A percentile compares a stretch with the other conserved stretches of the same genome.
Conservation (phyloP, 2,329 filamentous ascomycete genomes). For the Chrysosporium keratinophilum region DNA sequence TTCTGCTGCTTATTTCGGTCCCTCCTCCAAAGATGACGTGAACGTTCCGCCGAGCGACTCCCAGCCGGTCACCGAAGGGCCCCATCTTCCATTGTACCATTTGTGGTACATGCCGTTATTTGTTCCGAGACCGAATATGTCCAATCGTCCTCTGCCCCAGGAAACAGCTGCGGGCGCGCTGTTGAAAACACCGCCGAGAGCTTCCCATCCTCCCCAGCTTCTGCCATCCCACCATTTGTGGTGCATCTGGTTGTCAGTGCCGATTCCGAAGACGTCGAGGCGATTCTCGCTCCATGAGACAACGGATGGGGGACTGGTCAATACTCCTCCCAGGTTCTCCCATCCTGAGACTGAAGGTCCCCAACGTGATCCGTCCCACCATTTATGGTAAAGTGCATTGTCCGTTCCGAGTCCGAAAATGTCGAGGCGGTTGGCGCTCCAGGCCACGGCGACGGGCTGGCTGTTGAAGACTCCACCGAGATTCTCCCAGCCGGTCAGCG, state of each 20-base stretch:
- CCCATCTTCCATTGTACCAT: slow-evolving; percentile 15
- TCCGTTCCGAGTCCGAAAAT: slow-evolving; percentile 15
- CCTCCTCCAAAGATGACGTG: slow-evolving; percentile 1
- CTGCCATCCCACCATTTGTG: slow-evolving; percentile 16
- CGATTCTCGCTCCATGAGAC: slow-evolving; percentile 17
- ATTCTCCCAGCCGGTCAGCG: slow-evolving; percentile 12
- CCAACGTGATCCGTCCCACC: slow-evolving; percentile 14
- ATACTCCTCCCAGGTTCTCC: slow-evolving; percentile 18
- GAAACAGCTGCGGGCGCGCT: slow-evolving; percentile 17
- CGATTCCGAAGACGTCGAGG: slow-evolving; percentile 20
- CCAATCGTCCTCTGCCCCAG: slow-evolving; percentile 17
- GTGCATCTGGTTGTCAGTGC: slow-evolving; percentile 18
- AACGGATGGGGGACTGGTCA: slow-evolving; percentile 17
- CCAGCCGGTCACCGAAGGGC: slow-evolving; percentile 9
- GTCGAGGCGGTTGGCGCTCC: slow-evolving; percentile 14
- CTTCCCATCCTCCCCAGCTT: slow-evolving; percentile 13
- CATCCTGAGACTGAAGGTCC: slow-evolving; percentile 14
- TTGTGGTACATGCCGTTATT: slow-evolving; percentile 16
- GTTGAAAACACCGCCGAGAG: slow-evolving; percentile 17
- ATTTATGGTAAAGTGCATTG: slow-evolving; percentile 16
- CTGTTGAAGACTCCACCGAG: slow-evolving; percentile 15
- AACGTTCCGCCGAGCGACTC: slow-evolving; percentile 15
- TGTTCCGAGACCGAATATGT: slow-evolving; percentile 19
- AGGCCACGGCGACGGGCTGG: slow-evolving; percentile 13
- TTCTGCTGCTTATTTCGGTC: neutral